phyloP scores from a whole-genome alignment of 768 basidiomycete species.

The Cyathus striatus region DNA sequence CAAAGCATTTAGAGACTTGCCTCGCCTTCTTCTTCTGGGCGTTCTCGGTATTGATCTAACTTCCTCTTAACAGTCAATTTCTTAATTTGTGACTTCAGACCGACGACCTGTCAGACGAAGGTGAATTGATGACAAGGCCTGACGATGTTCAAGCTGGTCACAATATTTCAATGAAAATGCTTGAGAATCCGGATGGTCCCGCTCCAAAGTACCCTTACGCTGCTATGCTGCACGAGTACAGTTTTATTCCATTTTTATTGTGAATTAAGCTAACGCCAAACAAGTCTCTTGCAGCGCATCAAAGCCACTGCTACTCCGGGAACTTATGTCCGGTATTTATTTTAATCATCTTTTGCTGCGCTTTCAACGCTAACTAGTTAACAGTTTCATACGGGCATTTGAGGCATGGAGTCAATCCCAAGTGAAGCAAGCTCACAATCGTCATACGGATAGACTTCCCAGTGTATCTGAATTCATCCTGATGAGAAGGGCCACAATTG shows the following conservation, averaged over 20 bases:
- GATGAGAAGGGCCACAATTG: conserved; percentile 11
- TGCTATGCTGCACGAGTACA: conserved; percentile 14
- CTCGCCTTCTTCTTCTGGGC: conserved; percentile 19
- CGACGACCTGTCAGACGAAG: conserved; percentile 20
- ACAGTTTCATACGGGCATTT: conserved; percentile 10
- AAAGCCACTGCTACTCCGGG: not conserved
- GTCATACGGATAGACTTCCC: conserved; percentile 5
- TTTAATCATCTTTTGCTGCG: not conserved
- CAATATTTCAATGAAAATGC: conserved; percentile 9
- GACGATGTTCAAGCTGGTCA: conserved; percentile 11
- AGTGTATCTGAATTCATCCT: conserved; percentile 11
- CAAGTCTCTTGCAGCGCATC: not conserved
- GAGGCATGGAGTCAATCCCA: conserved; percentile 7
- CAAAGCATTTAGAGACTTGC: conserved; percentile 15
- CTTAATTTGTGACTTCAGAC: conserved; percentile 6
- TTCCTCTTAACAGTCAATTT: not conserved
- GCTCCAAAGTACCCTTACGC: conserved; percentile 9
- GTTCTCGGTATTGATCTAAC: conserved; percentile 12
- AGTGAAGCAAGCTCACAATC: conserved; percentile 7
- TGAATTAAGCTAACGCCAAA: not conserved
- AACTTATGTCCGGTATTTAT: not conserved
- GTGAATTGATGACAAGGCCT: conserved; percentile 13
- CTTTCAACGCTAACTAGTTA: not conserved
- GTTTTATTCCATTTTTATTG: not conserved
- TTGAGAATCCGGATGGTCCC: conserved; percentile 3